Evolutionary conservation across 768 basidiomycete species (phyloP).

Genomic region (Phaffia australis): DNA sequence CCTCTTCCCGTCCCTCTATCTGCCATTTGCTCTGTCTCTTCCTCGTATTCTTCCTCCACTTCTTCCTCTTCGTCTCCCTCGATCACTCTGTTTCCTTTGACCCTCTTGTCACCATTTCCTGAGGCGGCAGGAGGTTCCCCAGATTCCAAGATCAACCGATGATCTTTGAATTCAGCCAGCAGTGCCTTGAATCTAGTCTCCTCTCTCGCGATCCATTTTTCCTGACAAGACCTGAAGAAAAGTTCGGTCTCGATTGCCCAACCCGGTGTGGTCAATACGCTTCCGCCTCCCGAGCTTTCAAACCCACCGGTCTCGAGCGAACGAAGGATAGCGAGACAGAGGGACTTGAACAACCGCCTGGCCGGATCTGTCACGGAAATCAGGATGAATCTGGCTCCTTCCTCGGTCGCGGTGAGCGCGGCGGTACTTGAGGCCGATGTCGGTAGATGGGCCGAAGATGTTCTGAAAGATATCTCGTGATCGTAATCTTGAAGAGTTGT

Average conservation of each 20-base stretch:
- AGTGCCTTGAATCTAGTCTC: slow-evolving; percentile 72
- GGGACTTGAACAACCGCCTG: slow-evolving; percentile 63
- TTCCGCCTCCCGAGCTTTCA: slow-evolving; percentile 52
- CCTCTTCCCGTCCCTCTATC: slow-evolving; percentile 40
- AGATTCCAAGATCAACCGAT: slow-evolving; percentile 59
- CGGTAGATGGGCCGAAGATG: slow-evolving; percentile 26
- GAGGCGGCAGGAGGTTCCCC: slow-evolving; percentile 33
- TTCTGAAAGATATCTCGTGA: slow-evolving; percentile 48
- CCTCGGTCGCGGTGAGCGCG: slow-evolving; percentile 46
- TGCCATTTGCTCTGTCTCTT: slow-evolving; percentile 34
- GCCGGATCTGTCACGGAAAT: slow-evolving; percentile 79
- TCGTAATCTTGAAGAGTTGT: slow-evolving; percentile 77
- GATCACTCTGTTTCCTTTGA: slow-evolving; percentile 24
- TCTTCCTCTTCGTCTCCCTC: slow-evolving; percentile 43
- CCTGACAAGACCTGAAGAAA: slow-evolving; percentile 43
- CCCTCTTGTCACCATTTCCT: slow-evolving; percentile 38
- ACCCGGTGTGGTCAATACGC: slow-evolving; percentile 41
- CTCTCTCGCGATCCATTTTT: slow-evolving; percentile 77
- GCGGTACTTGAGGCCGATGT: slow-evolving; percentile 35
- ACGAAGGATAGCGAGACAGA: slow-evolving; percentile 59
- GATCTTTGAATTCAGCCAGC: slow-evolving; percentile 83
- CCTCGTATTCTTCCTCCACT: slow-evolving; percentile 25
- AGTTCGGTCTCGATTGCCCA: slow-evolving; percentile 45
- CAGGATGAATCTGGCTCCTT: slow-evolving; percentile 66
- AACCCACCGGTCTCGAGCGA: slow-evolving; percentile 42